A percentile compares a stretch with the other conserved stretches of the same genome.
Conservation (phyloP, 495 filamentous ascomycete species). For the Polyplosphaeria fusca region DNA sequence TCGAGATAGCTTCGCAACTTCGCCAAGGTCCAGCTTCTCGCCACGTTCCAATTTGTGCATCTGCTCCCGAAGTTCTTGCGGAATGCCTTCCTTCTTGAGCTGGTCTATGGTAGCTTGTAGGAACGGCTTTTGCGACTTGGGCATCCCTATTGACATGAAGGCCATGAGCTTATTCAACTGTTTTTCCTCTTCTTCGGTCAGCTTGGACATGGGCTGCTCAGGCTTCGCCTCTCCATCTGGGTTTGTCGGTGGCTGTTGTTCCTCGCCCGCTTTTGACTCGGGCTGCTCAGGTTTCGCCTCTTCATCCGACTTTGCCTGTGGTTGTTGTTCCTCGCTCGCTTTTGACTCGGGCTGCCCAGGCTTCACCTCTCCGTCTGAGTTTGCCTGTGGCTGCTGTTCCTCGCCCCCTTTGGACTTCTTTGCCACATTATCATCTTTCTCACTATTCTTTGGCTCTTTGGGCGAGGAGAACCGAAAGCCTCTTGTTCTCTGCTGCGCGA, state of each 20-base stretch:
- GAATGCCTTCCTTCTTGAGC: constrained; percentile 54
- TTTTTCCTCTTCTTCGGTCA: constrained; percentile 43
- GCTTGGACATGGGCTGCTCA: constrained; percentile 23
- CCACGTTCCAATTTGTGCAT: constrained; percentile 45
- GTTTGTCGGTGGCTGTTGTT: constrained; percentile 1
- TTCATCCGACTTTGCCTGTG: constrained; percentile 21
- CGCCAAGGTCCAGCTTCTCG: constrained; percentile 47
- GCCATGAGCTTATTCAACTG: constrained; percentile 44
- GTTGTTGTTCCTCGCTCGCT: constrained; percentile 21
- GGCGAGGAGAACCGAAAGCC: constrained; percentile 45
- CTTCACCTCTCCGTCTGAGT: constrained; percentile 14
- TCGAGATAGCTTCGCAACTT: constrained; percentile 50
- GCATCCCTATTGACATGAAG: constrained; percentile 50
- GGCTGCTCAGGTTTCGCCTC: constrained; percentile 3
- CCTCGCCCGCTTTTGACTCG: constrained; percentile 6
- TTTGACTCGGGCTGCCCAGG: constrained; percentile 11
- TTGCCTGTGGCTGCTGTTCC: constrained; percentile 16
- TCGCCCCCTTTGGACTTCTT: constrained; percentile 29
- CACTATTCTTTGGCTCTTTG: constrained; percentile 25
- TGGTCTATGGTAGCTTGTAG: constrained; percentile 45
- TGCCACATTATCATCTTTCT: too few relatives aligned
- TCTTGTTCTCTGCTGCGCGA: constrained; percentile 49
- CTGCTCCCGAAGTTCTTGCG: constrained; percentile 49
- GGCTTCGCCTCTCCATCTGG: constrained; percentile 13
- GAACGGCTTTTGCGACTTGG: constrained; percentile 43